Evolutionary conservation across 208 protist species (phyloP), one percentile per base, ranked within the genome.

Genomic region (Phytomonas sp.): DNA sequence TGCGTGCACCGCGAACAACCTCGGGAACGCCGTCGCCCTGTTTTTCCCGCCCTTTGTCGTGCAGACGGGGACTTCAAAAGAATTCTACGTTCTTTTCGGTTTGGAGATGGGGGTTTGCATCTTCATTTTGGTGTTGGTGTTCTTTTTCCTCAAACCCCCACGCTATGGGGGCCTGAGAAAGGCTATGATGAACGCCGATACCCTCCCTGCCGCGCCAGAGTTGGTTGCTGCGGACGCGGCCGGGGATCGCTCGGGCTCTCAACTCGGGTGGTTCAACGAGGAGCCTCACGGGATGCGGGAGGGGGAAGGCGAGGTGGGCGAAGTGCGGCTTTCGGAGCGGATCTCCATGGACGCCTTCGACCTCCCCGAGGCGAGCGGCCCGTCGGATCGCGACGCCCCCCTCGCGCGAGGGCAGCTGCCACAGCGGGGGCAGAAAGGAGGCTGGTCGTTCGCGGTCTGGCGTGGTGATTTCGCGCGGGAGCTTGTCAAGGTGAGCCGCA

Each of bases 21-120:
- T 92, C 8, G 87, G 87, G 46, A 89, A 85, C 66, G 87, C 87
- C 37, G 56, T 90, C 28, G 87, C 80, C 29, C 73, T 92, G 29
- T 70, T 87, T 51, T 68, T 83, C 0, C 82, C 87, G 17, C 80
- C 87, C 15, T 60, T 87, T 15, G 82, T 92, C n/a, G 87, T 92
- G 4, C 78, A 70, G 33, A 60, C 59, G 15, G 76, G 74, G 34
- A 81, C 66, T 6, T 56, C 56, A 30, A 43, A n/a, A 0, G 76
- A 87, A 60, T 89, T 89, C 62, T 75, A 79, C 66, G 75, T 87
- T 34, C 77, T 91, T 32, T 91, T 91, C 66, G 75, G 72, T 31
- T 67, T 81, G 0, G 70, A 88, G 71, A 82, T 87, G 75, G 80
- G 64, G 28, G 71, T 81, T 34, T 86, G 85, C 71, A 67, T 80